phyloP scores from a whole-genome alignment of 495 filamentous ascomycete species.

The Hypoxylon fuscum region DNA sequence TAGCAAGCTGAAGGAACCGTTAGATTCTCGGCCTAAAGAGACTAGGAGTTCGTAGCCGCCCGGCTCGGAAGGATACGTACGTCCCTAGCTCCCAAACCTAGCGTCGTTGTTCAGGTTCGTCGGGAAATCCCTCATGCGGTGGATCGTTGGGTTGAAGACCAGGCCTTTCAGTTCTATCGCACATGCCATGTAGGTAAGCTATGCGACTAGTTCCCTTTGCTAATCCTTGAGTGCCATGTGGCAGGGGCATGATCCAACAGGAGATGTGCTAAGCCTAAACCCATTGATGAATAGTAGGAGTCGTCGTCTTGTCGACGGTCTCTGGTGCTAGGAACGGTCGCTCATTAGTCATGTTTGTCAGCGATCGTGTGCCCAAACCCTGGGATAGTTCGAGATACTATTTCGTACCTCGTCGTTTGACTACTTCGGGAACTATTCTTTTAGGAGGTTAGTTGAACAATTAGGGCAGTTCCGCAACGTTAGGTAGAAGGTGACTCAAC shows the following conservation, averaged over 20 bases:
- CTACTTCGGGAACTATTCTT: conserved; percentile 5
- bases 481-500: background rate
- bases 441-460: conserved; percentile 9
- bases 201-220: conserved; percentile 3
- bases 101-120: conserved; percentile 1
- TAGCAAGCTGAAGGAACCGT: conserved; percentile 20
- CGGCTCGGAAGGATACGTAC: background rate
- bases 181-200: background rate
- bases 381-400: conserved; percentile 3
- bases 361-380: conserved; percentile 7
- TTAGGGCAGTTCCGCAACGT: conserved; percentile 3
- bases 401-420: conserved; percentile 4
- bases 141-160: background rate
- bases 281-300: conserved; percentile 6
- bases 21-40: background rate
- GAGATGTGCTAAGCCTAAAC: conserved; percentile 3
- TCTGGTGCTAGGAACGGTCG: conserved; percentile 12
- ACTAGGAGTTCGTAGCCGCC: background rate
- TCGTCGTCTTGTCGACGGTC: conserved; percentile 19
- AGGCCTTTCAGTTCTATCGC: conserved; percentile 5
- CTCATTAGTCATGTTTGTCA: conserved; percentile 11
- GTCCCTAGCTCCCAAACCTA: background rate
- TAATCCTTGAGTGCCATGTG: conserved; percentile 38
- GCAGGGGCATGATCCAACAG: conserved; percentile 7
- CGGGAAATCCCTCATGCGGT: conserved; percentile 1